These are phyloP conservation scores for Aureobasidium sp. DNA, from an alignment of 2,329 filamentous ascomycete genomes.

Conservation along the genomic window DNA sequence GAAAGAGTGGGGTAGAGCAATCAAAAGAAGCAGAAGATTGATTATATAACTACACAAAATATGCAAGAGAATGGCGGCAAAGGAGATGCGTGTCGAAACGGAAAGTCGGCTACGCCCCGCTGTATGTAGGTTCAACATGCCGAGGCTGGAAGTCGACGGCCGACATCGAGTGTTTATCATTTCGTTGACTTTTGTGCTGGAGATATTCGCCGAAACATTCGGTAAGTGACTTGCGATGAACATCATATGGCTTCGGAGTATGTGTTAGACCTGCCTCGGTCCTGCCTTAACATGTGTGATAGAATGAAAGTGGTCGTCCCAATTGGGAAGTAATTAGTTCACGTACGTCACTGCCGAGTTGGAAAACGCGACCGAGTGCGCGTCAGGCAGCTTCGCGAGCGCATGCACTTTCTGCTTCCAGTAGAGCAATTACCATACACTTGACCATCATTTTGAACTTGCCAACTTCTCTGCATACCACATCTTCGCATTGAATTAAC, in stretches of 20 bases:
- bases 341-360: neutral
- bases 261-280: too few species aligned
- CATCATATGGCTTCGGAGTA: neutral
- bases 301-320: neutral
- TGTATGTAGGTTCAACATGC: neutral
- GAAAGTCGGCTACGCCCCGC: constrained; percentile 8
- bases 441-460: neutral
- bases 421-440: neutral
- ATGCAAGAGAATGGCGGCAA: neutral
- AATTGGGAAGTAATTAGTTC: neutral
- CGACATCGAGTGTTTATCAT: neutral
- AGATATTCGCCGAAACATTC: neutral
- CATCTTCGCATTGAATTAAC: neutral
- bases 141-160: constrained; percentile 9
- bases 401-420: neutral
- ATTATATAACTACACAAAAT: neutral
- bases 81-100: neutral
- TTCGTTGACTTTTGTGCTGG: neutral
- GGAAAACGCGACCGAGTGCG: neutral
- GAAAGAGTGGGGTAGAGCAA: neutral
- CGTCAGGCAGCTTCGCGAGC: constrained; percentile 3
- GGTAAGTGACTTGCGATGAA: neutral
- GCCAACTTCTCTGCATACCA: neutral
- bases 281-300: neutral
- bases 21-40: neutral